phyloP scores from a whole-genome alignment of 2,329 filamentous ascomycete genomes.

The Ascochyta clinopodiicola region DNA sequence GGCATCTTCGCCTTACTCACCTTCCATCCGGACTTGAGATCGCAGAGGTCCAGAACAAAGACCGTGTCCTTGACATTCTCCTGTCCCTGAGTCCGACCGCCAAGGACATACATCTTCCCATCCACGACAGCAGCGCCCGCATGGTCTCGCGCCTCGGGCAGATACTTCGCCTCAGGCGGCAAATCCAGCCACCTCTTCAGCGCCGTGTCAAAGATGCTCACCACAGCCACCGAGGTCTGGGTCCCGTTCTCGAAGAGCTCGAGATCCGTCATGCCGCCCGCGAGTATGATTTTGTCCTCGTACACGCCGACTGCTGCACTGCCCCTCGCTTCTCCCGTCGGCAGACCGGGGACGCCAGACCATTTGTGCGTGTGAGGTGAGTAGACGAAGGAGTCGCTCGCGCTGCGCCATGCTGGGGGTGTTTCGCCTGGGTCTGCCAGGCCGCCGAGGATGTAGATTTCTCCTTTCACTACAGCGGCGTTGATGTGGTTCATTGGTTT shows the following conservation, averaged over 20 bases:
- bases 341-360: neutral
- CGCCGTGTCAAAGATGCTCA: conserved; percentile 17
- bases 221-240: conserved; percentile 20
- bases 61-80: conserved; percentile 28
- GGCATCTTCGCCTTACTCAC: conserved; percentile 28
- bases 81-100: conserved; percentile 25
- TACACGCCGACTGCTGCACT: conserved; percentile 31
- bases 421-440: conserved; percentile 15
- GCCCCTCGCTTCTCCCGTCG: conserved; percentile 18
- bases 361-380: neutral
- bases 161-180: conserved; percentile 15
- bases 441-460: conserved; percentile 36
- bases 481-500: conserved; percentile 35
- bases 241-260: conserved; percentile 7
- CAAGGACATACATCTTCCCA: conserved; percentile 34
- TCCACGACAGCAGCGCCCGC: conserved; percentile 32
- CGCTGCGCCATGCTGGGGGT: conserved; percentile 17
- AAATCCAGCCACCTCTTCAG: neutral
- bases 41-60: conserved; percentile 31
- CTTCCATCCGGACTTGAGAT: conserved; percentile 29
- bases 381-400: conserved; percentile 25
- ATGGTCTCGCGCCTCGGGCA: conserved; percentile 35
- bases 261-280: conserved; percentile 27
- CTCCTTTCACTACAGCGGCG: conserved; percentile 24
- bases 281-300: conserved; percentile 26